Percentiles rank a stretch among this genome's conserved stretches.
Conservation (phyloP, 1,284 basidiomycete genomes). For the Ustilago cynodontis region DNA sequence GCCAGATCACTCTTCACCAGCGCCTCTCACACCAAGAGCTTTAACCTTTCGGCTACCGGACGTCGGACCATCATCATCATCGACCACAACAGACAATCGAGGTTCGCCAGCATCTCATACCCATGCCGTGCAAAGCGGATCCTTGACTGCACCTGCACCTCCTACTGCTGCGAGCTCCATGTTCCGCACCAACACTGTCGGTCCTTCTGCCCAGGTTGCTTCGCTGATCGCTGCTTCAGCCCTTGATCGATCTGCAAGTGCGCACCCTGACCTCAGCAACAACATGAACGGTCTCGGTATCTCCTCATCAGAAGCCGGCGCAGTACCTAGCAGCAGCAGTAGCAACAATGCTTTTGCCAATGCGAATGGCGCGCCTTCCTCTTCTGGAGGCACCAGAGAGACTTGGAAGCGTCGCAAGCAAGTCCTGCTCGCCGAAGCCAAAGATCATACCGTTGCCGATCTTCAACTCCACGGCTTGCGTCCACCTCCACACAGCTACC, state of each 20-base stretch:
- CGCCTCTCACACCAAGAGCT: constrained; percentile 30
- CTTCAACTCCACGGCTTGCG: constrained; percentile 58
- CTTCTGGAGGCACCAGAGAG: constrained; percentile 49
- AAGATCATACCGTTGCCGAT: constrained; percentile 58
- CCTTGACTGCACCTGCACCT: constrained; percentile 34
- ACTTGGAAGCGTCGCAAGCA: constrained; percentile 60
- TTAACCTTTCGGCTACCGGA: constrained; percentile 28
- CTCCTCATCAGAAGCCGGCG: constrained; percentile 9
- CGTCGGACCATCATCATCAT: background rate
- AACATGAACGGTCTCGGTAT: constrained; percentile 41
- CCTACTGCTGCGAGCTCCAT: constrained; percentile 20
- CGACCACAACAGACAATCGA: constrained; percentile 1
- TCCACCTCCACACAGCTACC: constrained; percentile 48
- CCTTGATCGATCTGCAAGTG: constrained; percentile 29
- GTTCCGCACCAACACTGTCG: constrained; percentile 35
- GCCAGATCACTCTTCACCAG: constrained; percentile 25
- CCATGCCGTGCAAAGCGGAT: constrained; percentile 15
- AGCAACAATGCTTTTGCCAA: background rate
- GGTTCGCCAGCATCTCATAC: background rate
- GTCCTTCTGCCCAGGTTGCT: background rate
- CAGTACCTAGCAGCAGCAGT: constrained; percentile 3
- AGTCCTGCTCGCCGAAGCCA: constrained; percentile 54
- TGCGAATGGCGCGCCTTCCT: constrained; percentile 4
- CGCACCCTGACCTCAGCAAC: constrained; percentile 27
- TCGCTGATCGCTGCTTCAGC: background rate